Conservation (phyloP, 2,329 filamentous ascomycete genomes). For the Stachybotrys chartarum region DNA sequence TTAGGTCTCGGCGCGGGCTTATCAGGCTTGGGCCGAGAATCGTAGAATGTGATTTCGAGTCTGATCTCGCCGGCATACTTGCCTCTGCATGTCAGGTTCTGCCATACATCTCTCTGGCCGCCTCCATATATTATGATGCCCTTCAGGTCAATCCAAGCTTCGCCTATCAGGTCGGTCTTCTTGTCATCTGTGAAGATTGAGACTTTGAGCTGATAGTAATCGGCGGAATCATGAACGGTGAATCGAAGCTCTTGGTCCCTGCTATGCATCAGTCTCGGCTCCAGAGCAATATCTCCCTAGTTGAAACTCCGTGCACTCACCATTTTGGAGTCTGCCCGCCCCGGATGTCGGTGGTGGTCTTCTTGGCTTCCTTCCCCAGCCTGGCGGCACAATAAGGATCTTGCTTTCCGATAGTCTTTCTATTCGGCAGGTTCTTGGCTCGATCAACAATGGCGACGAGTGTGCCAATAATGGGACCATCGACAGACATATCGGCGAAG, state of each 20-base stretch:
- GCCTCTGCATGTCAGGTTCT: slow-evolving; percentile 76
- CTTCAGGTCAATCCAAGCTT: slow-evolving; percentile 81
- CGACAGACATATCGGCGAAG: slow-evolving; percentile 87
- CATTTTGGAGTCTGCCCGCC: slow-evolving; percentile 94
- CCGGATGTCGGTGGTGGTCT: slow-evolving; percentile 87
- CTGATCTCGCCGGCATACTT: slow-evolving; percentile 95
- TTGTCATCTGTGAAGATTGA: slow-evolving; percentile 98
- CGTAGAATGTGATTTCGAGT: slow-evolving; percentile 95
- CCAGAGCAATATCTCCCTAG: background rate
- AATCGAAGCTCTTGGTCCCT: slow-evolving; percentile 99
- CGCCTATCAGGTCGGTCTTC: slow-evolving; percentile 92
- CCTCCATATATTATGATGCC: slow-evolving; percentile 77
- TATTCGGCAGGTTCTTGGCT: slow-evolving; percentile 93
- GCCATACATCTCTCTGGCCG: slow-evolving; percentile 92
- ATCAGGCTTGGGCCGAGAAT: slow-evolving; percentile 74
- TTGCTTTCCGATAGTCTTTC: slow-evolving; percentile 97
- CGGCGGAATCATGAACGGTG: slow-evolving; percentile 88
- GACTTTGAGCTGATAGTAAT: slow-evolving; percentile 93
- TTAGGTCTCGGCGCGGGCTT: slow-evolving; percentile 54
- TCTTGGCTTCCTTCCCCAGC: slow-evolving; percentile 93
- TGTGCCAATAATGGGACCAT: slow-evolving; percentile 89
- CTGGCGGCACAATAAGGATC: slow-evolving; percentile 94
- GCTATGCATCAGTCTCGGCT: slow-evolving; percentile 4
- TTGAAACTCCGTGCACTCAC: slow-evolving; percentile 39
- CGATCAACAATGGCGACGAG: slow-evolving; percentile 87